These are phyloP conservation scores for Wickerhamomyces sydowiorum DNA, from an alignment of 805 yeast genomes.

Conservation along the genomic window DNA sequence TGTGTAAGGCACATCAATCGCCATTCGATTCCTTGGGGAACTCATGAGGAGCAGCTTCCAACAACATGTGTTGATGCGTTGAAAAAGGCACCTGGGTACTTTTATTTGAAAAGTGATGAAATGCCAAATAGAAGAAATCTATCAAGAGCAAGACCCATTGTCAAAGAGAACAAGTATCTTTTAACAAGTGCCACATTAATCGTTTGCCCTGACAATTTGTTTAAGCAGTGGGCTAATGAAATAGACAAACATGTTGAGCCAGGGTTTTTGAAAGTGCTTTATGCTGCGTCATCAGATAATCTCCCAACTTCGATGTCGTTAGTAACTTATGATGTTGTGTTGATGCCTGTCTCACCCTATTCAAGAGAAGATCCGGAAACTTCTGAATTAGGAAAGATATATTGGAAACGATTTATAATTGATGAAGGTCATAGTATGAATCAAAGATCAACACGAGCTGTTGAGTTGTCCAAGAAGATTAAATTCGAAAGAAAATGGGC, in stretches of 20 bases:
- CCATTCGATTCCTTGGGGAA: conserved; percentile 56
- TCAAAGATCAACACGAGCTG: conserved; percentile 44
- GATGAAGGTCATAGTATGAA: conserved; percentile 72
- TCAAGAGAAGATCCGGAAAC: conserved; percentile 32
- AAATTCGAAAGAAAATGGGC: conserved; percentile 64
- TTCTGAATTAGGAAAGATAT: conserved; percentile 33
- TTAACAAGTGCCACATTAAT: conserved; percentile 51
- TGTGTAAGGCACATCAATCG: conserved; percentile 39
- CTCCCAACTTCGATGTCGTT: conserved; percentile 30
- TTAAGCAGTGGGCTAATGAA: conserved; percentile 61
- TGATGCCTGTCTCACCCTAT: conserved; percentile 44
- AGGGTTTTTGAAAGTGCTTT: conserved; percentile 31
- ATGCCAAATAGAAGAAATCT: conserved; percentile 9
- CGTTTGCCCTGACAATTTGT: conserved; percentile 60
- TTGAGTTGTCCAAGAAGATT: conserved; percentile 40
- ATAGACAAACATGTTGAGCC: conserved; percentile 46
- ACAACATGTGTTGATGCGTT: conserved; percentile 32
- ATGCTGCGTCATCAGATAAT: conserved; percentile 13
- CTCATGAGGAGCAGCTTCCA: conserved; percentile 39
- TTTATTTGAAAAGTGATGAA: conserved; percentile 25
- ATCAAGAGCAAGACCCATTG: conserved; percentile 13
- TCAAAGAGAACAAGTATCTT: conserved; percentile 25
- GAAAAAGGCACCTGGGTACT: conserved; percentile 37
- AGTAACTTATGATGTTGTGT: conserved; percentile 43
- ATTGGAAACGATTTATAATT: conserved; percentile 67